Percentiles rank a stretch among this genome's conserved stretches.
phyloP scores from a whole-genome alignment of 129 eudicot species.

The Scalesia atractyloides region DNA sequence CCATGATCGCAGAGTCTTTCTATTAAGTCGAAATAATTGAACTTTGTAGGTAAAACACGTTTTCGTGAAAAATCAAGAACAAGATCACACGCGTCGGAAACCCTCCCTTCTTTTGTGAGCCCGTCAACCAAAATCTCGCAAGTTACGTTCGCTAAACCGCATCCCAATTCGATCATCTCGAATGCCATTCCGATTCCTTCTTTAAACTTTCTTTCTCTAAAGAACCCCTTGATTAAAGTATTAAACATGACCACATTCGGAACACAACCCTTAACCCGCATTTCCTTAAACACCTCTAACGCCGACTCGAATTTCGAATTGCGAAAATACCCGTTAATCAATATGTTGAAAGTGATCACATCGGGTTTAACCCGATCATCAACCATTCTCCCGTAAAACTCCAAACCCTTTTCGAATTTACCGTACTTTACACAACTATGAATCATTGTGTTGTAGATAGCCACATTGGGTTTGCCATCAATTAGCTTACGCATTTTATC shows the following conservation, averaged over 20 bases:
- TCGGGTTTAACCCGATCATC: constrained; percentile 75
- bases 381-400: constrained; percentile 61
- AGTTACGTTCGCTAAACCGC: constrained; percentile 66
- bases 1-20: constrained; percentile 58
- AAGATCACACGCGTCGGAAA: constrained; percentile 56
- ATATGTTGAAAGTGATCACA: constrained; percentile 68
- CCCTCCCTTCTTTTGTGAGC: constrained; percentile 49
- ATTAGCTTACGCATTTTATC: constrained; percentile 67
- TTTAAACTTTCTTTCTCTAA: constrained; percentile 67
- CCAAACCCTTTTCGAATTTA: constrained; percentile 53
- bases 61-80: constrained; percentile 62
- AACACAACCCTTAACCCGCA: constrained; percentile 70
- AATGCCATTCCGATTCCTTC: constrained; percentile 79
- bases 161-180: constrained; percentile 84
- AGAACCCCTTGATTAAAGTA: constrained; percentile 79
- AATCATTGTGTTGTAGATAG: constrained; percentile 61
- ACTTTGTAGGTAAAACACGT: constrained; percentile 60
- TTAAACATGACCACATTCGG: constrained; percentile 89
- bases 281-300: constrained; percentile 76
- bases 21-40: constrained; percentile 55
- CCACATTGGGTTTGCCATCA: constrained; percentile 73
- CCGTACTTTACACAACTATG: constrained; percentile 64
- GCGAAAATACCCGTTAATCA: constrained; percentile 76
- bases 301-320: constrained; percentile 53
- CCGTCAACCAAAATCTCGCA: constrained; percentile 83